A percentile compares a stretch with the other conserved stretches of the same genome.
phyloP scores from a whole-genome alignment of 306 rosid genomes.

The Spatholobus suberectus region DNA sequence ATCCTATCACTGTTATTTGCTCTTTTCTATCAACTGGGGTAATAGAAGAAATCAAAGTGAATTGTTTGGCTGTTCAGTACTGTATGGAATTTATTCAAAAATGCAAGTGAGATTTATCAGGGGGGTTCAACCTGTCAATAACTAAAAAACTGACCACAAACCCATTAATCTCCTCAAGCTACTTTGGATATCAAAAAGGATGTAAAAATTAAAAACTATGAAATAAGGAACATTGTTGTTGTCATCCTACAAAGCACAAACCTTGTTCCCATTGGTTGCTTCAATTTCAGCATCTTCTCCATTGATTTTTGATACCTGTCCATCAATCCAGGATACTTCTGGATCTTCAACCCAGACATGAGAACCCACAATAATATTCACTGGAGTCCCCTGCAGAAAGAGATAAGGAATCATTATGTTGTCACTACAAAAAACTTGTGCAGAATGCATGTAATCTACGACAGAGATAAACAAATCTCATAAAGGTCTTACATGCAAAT shows the following conservation, averaged over 20 bases:
- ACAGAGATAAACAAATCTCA: background rate
- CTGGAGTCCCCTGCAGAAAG: conserved; percentile 84
- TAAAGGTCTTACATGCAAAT: background rate
- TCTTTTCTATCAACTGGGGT: background rate
- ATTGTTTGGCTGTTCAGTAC: background rate
- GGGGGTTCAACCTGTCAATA: background rate
- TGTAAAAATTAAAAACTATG: background rate
- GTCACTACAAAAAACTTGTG: background rate
- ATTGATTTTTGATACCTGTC: conserved; percentile 77
- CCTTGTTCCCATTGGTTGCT: conserved; percentile 75
- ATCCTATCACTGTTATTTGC: conserved; percentile 20
- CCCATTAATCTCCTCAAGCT: background rate
- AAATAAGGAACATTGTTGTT: background rate
- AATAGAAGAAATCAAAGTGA: background rate
- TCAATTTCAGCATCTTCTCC: conserved; percentile 78
- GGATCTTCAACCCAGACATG: conserved; percentile 94
- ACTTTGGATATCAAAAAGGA: background rate
- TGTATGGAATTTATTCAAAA: background rate
- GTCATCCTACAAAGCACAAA: conserved; percentile 45
- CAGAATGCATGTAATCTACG: background rate
- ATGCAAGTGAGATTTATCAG: background rate
- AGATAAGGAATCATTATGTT: conserved; percentile 25
- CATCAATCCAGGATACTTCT: conserved; percentile 76
- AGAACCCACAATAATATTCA: conserved; percentile 89
- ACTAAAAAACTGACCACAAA: conserved; percentile 27